phyloP scores from a whole-genome alignment of 345 rosid species.

The Cardamine occulta region DNA sequence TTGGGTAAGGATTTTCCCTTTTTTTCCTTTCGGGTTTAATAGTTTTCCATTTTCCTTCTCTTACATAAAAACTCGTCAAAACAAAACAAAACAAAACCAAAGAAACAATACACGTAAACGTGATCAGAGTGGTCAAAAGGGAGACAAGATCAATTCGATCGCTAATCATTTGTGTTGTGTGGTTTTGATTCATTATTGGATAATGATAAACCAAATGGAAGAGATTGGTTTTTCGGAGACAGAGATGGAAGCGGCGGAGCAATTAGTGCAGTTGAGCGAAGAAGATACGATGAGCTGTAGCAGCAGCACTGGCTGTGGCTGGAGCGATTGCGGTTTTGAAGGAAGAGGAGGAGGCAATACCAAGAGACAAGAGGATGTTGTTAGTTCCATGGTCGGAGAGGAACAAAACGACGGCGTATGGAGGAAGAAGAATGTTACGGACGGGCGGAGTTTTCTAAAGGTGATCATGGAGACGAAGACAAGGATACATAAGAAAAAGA shows the following conservation, averaged over 20 bases:
- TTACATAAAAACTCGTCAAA: slow-evolving; percentile 20
- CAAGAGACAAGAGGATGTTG: slow-evolving; percentile 29
- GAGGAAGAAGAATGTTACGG: neutral
- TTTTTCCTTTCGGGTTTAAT: neutral
- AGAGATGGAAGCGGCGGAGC: slow-evolving; percentile 41
- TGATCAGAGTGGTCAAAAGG: slow-evolving; percentile 19
- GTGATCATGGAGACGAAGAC: slow-evolving; percentile 8
- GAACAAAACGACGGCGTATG: slow-evolving; percentile 11
- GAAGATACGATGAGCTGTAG: slow-evolving; percentile 41
- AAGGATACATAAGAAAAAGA: slow-evolving; percentile 14
- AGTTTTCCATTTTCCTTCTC: neutral
- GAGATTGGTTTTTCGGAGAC: slow-evolving; percentile 29
- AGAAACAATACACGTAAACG: slow-evolving; percentile 12
- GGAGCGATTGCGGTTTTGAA: slow-evolving; percentile 20
- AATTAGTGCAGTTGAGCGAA: slow-evolving; percentile 38
- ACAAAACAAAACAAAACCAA: slow-evolving; percentile 13
- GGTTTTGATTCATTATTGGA: neutral
- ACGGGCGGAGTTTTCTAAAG: neutral
- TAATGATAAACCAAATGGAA: slow-evolving; percentile 7
- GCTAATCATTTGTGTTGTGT: neutral
- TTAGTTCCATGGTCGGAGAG: slow-evolving; percentile 13
- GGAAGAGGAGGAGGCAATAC: neutral
- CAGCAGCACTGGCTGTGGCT: slow-evolving; percentile 6
- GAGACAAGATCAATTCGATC: slow-evolving; percentile 11
- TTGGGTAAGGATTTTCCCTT: neutral